Evolutionary conservation across 1,284 basidiomycete species (phyloP).

Genomic region (Rhodotorula glutinis): DNA sequence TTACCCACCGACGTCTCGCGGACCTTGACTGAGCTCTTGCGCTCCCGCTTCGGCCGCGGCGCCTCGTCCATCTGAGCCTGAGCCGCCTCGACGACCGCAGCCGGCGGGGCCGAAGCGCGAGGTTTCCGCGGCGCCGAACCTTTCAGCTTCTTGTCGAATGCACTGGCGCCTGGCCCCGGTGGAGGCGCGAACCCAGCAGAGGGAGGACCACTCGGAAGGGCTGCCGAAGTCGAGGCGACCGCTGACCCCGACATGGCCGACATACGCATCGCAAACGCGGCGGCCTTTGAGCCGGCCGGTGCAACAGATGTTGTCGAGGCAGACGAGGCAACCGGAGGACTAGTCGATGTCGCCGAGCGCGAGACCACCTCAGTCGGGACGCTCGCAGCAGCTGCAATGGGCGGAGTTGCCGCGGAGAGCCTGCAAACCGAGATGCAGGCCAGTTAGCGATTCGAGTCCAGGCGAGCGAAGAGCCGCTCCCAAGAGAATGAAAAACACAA

Average conservation of each 20-base stretch:
- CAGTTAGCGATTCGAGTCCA: background rate
- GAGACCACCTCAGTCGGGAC: too few relatives aligned
- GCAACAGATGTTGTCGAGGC: background rate
- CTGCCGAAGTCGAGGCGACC: background rate
- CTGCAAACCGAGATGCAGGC: background rate
- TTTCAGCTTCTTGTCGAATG: background rate
- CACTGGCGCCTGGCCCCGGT: background rate
- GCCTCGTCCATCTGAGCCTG: background rate
- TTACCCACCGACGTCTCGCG: background rate
- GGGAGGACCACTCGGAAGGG: background rate
- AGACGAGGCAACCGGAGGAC: background rate
- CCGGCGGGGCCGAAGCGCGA: constrained; percentile 1
- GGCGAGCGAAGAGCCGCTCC: too few relatives aligned
- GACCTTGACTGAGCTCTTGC: background rate
- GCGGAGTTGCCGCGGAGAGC: too few relatives aligned
- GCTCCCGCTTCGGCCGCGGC: constrained; percentile 5
- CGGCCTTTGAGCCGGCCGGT: background rate
- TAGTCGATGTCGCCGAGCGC: background rate
- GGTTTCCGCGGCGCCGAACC: constrained; percentile 2
- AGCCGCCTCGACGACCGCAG: background rate
- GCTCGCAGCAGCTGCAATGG: too few relatives aligned
- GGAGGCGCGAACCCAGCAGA: constrained; percentile 13
- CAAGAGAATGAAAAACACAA: too few relatives aligned
- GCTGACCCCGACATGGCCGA: background rate
- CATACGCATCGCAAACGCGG: constrained; percentile 4